Conservation (phyloP, 148 eudicot genomes). For the Chenopodium suecicum region DNA sequence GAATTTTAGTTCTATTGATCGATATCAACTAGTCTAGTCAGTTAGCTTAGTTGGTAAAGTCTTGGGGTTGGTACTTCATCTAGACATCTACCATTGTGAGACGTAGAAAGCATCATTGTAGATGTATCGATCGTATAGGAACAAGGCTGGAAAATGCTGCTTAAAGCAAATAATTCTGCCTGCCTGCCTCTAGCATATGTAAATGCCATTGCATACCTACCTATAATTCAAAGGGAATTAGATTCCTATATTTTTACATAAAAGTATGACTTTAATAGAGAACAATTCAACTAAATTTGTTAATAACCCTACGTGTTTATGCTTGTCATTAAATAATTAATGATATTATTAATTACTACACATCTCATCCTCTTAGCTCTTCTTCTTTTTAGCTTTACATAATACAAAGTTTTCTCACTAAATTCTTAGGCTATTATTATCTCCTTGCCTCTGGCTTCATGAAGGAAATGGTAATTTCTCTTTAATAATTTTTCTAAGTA, state of each 20-base stretch:
- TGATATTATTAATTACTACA: neutral
- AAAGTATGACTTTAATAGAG: neutral
- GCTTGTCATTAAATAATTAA: neutral
- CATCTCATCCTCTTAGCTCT: neutral
- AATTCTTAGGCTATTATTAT: neutral
- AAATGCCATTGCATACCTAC: neutral
- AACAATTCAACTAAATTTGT: constrained; percentile 10
- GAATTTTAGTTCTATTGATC: no score
- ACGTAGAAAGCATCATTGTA: neutral
- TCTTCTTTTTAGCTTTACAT: neutral
- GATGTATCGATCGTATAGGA: neutral
- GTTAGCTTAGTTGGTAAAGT: neutral
- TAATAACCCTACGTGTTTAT: neutral
- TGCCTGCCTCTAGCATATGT: neutral
- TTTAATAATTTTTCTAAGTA: neutral
- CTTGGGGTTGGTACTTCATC: neutral
- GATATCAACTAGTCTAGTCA: no score
- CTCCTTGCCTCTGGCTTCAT: constrained; percentile 9
- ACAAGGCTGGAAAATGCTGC: neutral
- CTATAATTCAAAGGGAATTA: constrained; percentile 8
- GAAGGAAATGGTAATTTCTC: constrained; percentile 21
- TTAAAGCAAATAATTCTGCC: neutral
- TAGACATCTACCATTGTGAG: neutral
- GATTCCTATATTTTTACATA: neutral
- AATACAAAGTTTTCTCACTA: neutral